Evolutionary conservation across 1,284 basidiomycete species (phyloP).

Genomic region (Cryptococcus amylolentus): DNA sequence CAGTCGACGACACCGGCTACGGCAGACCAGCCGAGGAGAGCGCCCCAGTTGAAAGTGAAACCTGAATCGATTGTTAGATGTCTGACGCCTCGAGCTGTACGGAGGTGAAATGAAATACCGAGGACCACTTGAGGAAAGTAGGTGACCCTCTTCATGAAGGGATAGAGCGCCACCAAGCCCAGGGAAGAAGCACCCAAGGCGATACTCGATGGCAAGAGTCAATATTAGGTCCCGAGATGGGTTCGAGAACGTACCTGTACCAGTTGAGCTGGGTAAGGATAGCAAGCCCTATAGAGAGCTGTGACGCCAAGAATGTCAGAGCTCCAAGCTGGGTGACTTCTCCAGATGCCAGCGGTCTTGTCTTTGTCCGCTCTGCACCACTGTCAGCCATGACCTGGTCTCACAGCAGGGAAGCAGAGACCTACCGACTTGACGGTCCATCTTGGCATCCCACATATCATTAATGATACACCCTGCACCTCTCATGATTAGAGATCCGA

Average conservation of each 20-base stretch:
- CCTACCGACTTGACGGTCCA: constrained; percentile 89
- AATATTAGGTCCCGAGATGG: not conserved
- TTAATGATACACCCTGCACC: constrained; percentile 99
- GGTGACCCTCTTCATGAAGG: constrained; percentile 96
- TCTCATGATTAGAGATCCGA: constrained; percentile 92
- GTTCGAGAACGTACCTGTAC: constrained; percentile 67
- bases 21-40: constrained; percentile 93
- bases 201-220: constrained; percentile 59
- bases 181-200: constrained; percentile 85
- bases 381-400: not conserved
- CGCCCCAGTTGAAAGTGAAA: constrained; percentile 96
- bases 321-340: constrained; percentile 76
- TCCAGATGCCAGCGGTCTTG: constrained; percentile 72
- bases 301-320: constrained; percentile 73
- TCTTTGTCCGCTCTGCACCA: constrained; percentile 59
- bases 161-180: constrained; percentile 82
- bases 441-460: constrained; percentile 94
- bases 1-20: constrained; percentile 79
- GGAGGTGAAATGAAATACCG: constrained; percentile 56
- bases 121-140: constrained; percentile 95
- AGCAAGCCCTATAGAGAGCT: constrained; percentile 80
- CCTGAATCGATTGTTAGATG: constrained; percentile 54
- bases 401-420: constrained; percentile 2
- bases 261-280: constrained; percentile 88
- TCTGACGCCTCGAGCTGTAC: constrained; percentile 3